Percentiles rank a stretch among this genome's conserved stretches.
phyloP scores from a whole-genome alignment of 2,329 filamentous ascomycete genomes.

The Graphilbum ipis-grandicollis region DNA sequence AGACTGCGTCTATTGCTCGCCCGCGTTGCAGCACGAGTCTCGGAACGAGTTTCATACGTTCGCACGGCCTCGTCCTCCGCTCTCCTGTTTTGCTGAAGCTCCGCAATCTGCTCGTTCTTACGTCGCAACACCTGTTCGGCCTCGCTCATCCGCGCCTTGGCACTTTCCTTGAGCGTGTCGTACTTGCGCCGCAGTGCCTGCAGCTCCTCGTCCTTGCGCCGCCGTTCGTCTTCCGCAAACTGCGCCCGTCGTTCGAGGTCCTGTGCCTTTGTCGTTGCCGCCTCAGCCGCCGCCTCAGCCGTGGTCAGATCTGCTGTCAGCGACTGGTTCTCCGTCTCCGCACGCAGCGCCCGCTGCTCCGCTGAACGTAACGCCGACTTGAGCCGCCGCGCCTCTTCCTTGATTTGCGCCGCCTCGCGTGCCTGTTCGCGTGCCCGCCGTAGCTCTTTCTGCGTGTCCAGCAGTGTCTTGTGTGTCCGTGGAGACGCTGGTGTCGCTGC shows the following conservation, averaged over 20 bases:
- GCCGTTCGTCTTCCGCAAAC: constrained; percentile 14
- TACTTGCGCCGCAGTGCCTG: constrained; percentile 29
- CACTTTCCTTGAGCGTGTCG: constrained; percentile 33
- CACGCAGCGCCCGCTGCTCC: constrained; percentile 23
- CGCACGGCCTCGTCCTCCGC: not conserved
- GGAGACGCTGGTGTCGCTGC: constrained; percentile 20
- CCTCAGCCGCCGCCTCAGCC: constrained; percentile 8
- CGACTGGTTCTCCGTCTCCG: constrained; percentile 19
- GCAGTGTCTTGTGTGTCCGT: constrained; percentile 29
- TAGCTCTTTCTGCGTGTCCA: constrained; percentile 36
- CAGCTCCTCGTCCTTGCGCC: constrained; percentile 30
- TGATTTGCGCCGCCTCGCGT: constrained; percentile 31
- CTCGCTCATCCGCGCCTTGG: constrained; percentile 35
- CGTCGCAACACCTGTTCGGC: constrained; percentile 36
- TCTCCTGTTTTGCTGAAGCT: constrained; percentile 25
- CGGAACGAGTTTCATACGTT: not conserved
- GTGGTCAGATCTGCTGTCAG: constrained; percentile 13
- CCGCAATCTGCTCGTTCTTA: constrained; percentile 37
- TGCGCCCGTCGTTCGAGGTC: constrained; percentile 15
- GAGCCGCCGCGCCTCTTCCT: constrained; percentile 33
- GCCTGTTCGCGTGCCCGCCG: constrained; percentile 35
- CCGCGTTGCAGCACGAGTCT: not conserved
- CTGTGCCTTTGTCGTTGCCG: constrained; percentile 10
- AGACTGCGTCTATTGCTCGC: too few relatives aligned
- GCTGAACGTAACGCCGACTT: constrained; percentile 30